Base-by-base conservation (phyloP, 352 stramenopile species). In the Thalassiosira hispida region DNA sequence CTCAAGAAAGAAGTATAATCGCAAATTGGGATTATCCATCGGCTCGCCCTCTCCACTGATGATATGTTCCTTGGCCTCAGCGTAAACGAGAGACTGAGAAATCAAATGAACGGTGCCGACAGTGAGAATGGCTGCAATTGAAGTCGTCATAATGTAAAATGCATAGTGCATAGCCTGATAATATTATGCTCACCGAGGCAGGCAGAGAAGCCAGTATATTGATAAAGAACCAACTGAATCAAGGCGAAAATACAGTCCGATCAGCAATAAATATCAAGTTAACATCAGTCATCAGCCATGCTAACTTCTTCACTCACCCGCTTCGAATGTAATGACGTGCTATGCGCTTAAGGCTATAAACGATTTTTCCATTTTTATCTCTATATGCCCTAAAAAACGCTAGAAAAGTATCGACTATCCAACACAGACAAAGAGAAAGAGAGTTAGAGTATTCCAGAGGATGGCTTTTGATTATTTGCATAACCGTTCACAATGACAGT, bases 321-420 rank as follows among this genome's bases (percentile, higher is more conserved):
- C 62, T 77, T 35, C 53, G 52, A 69, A 76, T 63, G 40, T 84
- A 84, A 55, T 68, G 27, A 12, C 31, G 49, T 46, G 55, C 25
- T 31, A 90, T 88, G 22, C 53, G 55, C n/a, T 38, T 27, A 1
- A 86, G 73, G 55, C 73, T 77, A 25, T 66, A 76, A 11, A 88
- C 52, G 3, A 88, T 18, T 4, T 35, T 56, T 0, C 80, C 80
- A 2, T 81, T 46, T 14, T 64, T 16, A 70, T 84, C 75, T 16
- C 69, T 31, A 56, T 85, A 83, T 4, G 83, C 68, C 22, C 83
- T 60, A 52, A 89, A 89, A 56, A 89, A 89, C 25, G 57, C 46
- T 7, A 89, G 20, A 31, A 87, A 84, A 7, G 75, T 84, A 35
- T 89, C 83, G 46, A 84, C 66, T 75, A 81, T 77, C n/a, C 31